Base-by-base conservation (phyloP, 2,329 filamentous ascomycete species). In the Calonectria pseudoreteaudii region DNA sequence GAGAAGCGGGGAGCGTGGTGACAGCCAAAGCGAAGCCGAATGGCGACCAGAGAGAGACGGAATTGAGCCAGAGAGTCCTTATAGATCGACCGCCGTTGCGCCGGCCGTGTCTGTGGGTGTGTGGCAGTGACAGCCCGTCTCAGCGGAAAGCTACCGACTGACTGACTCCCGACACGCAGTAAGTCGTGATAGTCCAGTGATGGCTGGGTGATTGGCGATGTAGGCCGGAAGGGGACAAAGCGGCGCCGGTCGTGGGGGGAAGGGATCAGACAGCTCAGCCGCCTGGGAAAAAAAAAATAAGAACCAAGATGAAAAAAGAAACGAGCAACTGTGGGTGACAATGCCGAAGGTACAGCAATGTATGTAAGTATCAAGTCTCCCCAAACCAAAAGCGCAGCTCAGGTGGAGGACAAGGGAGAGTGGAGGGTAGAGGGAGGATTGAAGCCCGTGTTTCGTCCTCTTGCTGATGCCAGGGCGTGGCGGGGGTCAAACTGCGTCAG, bases 1-100 rank as follows among this genome's bases (percentile, higher is more conserved):
- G 52, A 64, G 71, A 34, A 72, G 69, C 31, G 66, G 56, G 41
- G 62, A 65, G 31, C 34, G 60, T 49, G 66, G 62, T 64, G 56
- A 68, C 44, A 52, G 50, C 47, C 58, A 70, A 70, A 53, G 44
- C 26, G 47, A 65, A 23, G 68, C 38, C 66, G 68, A 65, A 72
- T 58, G 41, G 56, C 66, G 47, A 47, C 38, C 23, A 36, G 70
- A 62, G 74, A 73, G 74, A 72, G 66, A 50, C 76, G 69, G 70
- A 73, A 79, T 69, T 76, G 76, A 79, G 76, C 58, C 71, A 76
- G 73, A 67, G 36, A 31, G 71, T 70, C 74, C 62, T 73, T 78
- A 75, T 73, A 78, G 77, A 80, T 80, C 79, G 16, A 67, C 56
- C 76, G 71, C 74, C 72, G 77, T 72, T 77, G 72, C 71, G 38